Conservation (phyloP, 2,329 filamentous ascomycete species). For the Fusarium illudens region DNA sequence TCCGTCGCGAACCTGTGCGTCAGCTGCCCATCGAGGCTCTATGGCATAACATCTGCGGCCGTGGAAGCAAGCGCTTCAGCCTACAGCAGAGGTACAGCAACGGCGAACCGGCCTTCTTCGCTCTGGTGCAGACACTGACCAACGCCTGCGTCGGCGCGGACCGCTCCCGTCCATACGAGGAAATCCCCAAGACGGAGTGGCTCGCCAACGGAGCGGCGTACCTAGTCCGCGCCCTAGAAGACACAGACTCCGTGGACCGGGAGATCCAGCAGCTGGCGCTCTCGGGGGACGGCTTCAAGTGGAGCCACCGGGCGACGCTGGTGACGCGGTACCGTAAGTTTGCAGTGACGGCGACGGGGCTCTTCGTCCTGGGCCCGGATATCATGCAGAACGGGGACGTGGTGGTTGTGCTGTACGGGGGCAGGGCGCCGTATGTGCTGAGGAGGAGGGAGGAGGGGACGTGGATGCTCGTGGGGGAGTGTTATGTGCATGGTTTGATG, state of each 20-base stretch:
- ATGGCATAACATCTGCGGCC: conserved; percentile 44
- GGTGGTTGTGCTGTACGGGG: conserved; percentile 46
- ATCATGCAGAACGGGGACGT: conserved; percentile 43
- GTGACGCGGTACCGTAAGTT: conserved; percentile 47
- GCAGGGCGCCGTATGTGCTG: conserved; percentile 46
- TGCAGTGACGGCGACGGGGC: conserved; percentile 43
- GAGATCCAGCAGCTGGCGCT: conserved; percentile 41
- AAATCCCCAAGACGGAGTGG: conserved; percentile 40
- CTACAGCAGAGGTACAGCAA: conserved; percentile 40
- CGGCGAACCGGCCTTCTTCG: conserved; percentile 44
- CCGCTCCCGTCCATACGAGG: conserved; percentile 39
- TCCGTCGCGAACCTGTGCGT: conserved; percentile 17
- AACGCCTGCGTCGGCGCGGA: conserved; percentile 46
- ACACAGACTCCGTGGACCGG: conserved; percentile 17
- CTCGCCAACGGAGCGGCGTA: conserved; percentile 47
- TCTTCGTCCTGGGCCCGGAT: conserved; percentile 48
- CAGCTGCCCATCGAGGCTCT: conserved; percentile 43
- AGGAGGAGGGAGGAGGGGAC: conserved; percentile 21
- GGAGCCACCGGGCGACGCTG: conserved; percentile 49
- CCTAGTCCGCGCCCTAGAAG: conserved; percentile 35
- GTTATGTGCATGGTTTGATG: conserved; percentile 51
- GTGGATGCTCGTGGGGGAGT: conserved; percentile 48
- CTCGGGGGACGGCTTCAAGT: conserved; percentile 45
- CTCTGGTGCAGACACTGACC: conserved; percentile 47
- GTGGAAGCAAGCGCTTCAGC: conserved; percentile 32